Evolutionary conservation across 805 yeast genomes (phyloP), one percentile per base, ranked within the genome.

Genomic region (Starmerella cellae): DNA sequence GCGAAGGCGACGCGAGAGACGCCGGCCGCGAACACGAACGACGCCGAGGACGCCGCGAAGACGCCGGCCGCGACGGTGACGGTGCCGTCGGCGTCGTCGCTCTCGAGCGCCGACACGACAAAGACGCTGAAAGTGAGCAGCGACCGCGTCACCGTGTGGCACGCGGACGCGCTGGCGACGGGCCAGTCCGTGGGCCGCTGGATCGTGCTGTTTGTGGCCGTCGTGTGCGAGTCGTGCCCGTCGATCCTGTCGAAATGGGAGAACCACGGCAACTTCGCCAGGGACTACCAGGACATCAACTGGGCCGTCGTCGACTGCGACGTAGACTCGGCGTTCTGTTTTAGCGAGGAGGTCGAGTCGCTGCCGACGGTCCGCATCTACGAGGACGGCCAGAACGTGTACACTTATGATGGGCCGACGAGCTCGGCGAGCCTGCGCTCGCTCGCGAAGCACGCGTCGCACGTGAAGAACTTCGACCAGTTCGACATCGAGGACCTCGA

Each of bases 261-360:
- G 27, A 42, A 44, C 21, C 47, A 46, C 19, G 47, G 38, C 22
- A 29, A 38, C 26, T 46, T 37, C 35, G 45, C 49, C 13, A 38
- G 42, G 1, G 44, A 35, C 24, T 22, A 35, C 17, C 27, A 13
- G 9, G 37, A 33, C 16, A 41, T 43, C 27, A 41, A 42, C 30
- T 46, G 48, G 45, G 50, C 45, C 4, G 33, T 36, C 8, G 48
- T 49, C 10, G 48, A 47, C 38, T 47, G 51, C 37, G 41, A 20
- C 20, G 26, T 36, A 13, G 35, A 46, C 4, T 22, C 35, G 14
- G 45, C 31, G 18, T 32, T 47, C 23, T 52, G 55, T 39, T 30
- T 34, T 19, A 21, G 14, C 4, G 39, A 43, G 28, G 20, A 19
- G 5, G 38, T 51, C n/a, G 16, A n/a, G 6, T 14, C 19, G 9